Percentiles rank a stretch among this genome's conserved stretches.
Conservation (phyloP, 2,329 filamentous ascomycete genomes). For the Aspergillus latus region DNA sequence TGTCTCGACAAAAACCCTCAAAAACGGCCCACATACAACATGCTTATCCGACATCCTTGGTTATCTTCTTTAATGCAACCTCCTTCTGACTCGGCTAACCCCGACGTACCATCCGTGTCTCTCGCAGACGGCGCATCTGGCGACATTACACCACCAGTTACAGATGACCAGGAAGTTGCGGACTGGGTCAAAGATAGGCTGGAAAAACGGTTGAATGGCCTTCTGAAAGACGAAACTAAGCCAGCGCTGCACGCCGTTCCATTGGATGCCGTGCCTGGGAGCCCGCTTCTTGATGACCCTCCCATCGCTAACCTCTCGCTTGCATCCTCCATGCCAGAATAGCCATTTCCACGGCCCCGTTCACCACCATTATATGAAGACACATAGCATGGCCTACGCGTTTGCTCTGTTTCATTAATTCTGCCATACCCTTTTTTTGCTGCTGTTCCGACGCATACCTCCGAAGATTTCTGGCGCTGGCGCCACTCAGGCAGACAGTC, state of each 20-base stretch:
- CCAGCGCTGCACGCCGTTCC: constrained; percentile 88
- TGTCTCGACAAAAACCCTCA: constrained; percentile 93
- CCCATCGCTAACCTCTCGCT: constrained; percentile 9
- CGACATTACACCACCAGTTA: constrained; percentile 40
- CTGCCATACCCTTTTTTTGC: constrained; percentile 5
- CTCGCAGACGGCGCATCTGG: constrained; percentile 30
- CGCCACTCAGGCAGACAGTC: constrained; percentile 10
- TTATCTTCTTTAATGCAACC: constrained; percentile 73
- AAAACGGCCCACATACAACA: constrained; percentile 88
- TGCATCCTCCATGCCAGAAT: neutral
- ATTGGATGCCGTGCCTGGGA: constrained; percentile 65
- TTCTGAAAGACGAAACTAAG: constrained; percentile 57
- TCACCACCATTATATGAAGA: constrained; percentile 2
- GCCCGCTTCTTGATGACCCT: constrained; percentile 35
- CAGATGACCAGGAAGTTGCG: constrained; percentile 78
- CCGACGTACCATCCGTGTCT: constrained; percentile 39
- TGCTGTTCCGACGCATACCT: neutral
- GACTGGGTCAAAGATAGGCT: constrained; percentile 77
- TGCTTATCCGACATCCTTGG: constrained; percentile 88
- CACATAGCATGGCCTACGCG: constrained; percentile 8
- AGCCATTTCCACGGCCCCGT: neutral
- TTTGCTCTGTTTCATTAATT: neutral
- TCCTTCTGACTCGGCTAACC: constrained; percentile 64
- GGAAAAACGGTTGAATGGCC: constrained; percentile 62
- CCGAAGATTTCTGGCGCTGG: constrained; percentile 16